Base-by-base conservation (phyloP, 1,284 basidiomycete genomes). In the Ceratobasidium sp. region DNA sequence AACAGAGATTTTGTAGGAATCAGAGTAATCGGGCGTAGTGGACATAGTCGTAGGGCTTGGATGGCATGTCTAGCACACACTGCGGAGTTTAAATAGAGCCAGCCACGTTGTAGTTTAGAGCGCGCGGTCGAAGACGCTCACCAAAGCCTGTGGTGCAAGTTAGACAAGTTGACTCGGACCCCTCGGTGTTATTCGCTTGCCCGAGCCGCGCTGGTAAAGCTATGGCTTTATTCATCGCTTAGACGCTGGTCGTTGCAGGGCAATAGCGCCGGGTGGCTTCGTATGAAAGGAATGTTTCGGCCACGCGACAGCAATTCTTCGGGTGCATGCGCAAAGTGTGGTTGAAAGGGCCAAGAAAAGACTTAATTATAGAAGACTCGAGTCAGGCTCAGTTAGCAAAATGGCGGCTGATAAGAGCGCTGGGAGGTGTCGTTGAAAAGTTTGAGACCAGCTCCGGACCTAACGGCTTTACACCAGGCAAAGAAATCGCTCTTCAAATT, bases 1-100 rank as follows among this genome's bases (percentile, higher is more conserved):
- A 47, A 74, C 53, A 4, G 56, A 51, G 39, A 74, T 64, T 37
- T 45, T 69, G 28, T 69, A 17, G 39, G 53, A 56, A 26, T 17
- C 23, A 69, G 67, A 20, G 17, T 54, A 35, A 4, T 67, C 65
- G 20, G 31, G 35, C 17, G 37, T 35, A n/a, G 58, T 37, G n/a
- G 51, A 53, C 58, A 61, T 61, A 15, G 8, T 33, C 17, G 54
- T 8, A 58, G 58, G 4, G 33, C 28, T 37, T 33, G 20, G 3
- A n/a, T 20, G 58, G 35, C 5, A 61, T 15, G 8, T 20, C 33
- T 20, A 37, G 23, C 31, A 5, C 4, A 56, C 26, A 35, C 33
- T 47, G 20, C 20, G 45, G 23, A 17, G 58, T 39, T 37, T 39
- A 61, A 37, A 35, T 61, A 39, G 33, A 5, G n/a, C 26, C n/a